phyloP scores from a whole-genome alignment of 306 rosid species.

The Morella rubra region DNA sequence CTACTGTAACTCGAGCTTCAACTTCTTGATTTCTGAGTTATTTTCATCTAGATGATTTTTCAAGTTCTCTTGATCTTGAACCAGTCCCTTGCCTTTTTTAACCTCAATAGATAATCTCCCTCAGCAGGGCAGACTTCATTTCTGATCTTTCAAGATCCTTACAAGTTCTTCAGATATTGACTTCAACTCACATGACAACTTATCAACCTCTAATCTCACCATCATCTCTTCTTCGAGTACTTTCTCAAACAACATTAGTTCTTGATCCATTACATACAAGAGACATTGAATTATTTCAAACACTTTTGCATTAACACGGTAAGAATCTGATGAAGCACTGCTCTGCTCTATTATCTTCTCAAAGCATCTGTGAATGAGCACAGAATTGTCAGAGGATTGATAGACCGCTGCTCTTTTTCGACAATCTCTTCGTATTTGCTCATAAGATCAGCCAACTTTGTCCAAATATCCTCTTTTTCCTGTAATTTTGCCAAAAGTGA shows the following conservation, averaged over 20 bases:
- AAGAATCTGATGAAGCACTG: too few relatives aligned
- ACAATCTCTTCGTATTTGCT: slow-evolving; percentile 49
- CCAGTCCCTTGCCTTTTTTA: slow-evolving; percentile 97
- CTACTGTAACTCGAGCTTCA: slow-evolving; percentile 55
- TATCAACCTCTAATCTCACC: too few relatives aligned
- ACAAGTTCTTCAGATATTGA: too few relatives aligned
- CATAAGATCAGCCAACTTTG: slow-evolving; percentile 59
- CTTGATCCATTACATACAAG: too few relatives aligned
- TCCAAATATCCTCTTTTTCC: slow-evolving; percentile 62
- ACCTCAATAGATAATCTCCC: slow-evolving; percentile 97
- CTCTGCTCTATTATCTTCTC: too few relatives aligned
- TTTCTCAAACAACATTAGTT: too few relatives aligned
- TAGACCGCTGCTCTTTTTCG: slow-evolving; percentile 51
- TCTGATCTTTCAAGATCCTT: slow-evolving; percentile 75
- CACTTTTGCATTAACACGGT: too few relatives aligned
- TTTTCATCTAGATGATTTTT: slow-evolving; percentile 68
- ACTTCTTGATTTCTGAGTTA: slow-evolving; percentile 72
- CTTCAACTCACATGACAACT: too few relatives aligned
- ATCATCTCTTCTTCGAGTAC: too few relatives aligned
- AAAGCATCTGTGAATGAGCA: slow-evolving; percentile 53
- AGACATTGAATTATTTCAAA: too few relatives aligned
- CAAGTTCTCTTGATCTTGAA: slow-evolving; percentile 93
- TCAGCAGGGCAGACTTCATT: slow-evolving; percentile 69
- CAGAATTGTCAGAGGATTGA: slow-evolving; percentile 38
- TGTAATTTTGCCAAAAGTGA: slow-evolving; percentile 59